Percentiles rank a stretch among this genome's conserved stretches.
phyloP scores from a whole-genome alignment of 352 stramenopile species.

The Lagenidium giganteum region DNA sequence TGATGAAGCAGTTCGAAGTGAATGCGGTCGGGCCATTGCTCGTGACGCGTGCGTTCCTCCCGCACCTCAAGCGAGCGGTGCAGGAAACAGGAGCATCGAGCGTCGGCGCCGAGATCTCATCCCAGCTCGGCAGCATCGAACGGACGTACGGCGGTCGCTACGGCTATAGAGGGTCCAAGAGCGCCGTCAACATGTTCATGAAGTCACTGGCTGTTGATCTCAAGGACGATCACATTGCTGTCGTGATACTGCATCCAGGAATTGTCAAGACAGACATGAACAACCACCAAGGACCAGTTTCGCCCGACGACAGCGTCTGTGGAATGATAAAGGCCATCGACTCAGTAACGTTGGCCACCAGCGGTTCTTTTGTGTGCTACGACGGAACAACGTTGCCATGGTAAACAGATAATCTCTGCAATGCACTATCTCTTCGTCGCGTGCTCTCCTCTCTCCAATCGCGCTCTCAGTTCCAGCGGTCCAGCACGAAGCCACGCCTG shows the following conservation, averaged over 20 bases:
- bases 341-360: conserved; percentile 3
- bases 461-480: too few species aligned
- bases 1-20: conserved; percentile 30
- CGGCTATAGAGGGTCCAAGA: conserved; percentile 46
- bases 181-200: conserved; percentile 43
- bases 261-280: conserved; percentile 31
- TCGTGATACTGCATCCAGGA: conserved; percentile 19
- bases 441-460: too few species aligned
- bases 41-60: conserved; percentile 22
- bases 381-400: conserved; percentile 13
- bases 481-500: too few species aligned
- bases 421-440: too few species aligned
- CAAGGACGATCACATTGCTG: conserved; percentile 10
- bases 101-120: conserved; percentile 24
- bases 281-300: conserved; percentile 8
- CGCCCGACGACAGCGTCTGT: conserved; percentile 3
- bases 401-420: too few species aligned
- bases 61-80: conserved; percentile 13
- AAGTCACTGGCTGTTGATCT: conserved; percentile 25
- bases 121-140: conserved; percentile 12
- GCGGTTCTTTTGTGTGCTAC: conserved; percentile 8
- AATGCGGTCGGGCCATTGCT: conserved; percentile 32
- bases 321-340: conserved; percentile 8
- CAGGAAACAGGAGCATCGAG: conserved; percentile 5
- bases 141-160: too few species aligned